Evolutionary conservation across 371 early-diverging fungal genomes (phyloP), one percentile per base, ranked within the genome.

Genomic region (Mortierella sp.): DNA sequence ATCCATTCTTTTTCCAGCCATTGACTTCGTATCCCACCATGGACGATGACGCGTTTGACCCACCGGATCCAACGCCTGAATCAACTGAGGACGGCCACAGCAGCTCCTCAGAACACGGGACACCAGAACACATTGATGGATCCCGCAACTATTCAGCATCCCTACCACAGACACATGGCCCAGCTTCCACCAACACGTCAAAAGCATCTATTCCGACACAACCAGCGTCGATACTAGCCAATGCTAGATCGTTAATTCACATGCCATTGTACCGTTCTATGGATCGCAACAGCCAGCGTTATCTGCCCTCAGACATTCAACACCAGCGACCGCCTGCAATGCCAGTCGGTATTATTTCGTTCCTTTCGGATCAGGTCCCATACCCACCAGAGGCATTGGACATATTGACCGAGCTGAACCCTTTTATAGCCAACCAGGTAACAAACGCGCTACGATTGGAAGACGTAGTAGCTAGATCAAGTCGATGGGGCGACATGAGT

Each of bases 1-100:
- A 87, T 54, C 88, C 88, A 0, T 86, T 87, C 57, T 69, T 69
- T 44, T 87, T 85, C 57, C 85, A 84, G 59, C 60, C 71, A 6
- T 45, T 71, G 22, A 39, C 55, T 3, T 79, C 84, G 0, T 70
- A 79, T 39, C 86, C 86, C 25, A 81, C 80, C 24, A 87, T 86
- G 56, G 88, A 89, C 39, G 87, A 89, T 40, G 86, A 86, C 24
- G 82, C 87, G 25, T 87, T 87, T 54, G 84, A 89, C 54, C 87
- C 89, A 10, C 80, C 77, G 10, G 85, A 87, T 22, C 80, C 85
- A 5, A 79, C 83, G 53, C 71, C 82, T 4, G 82, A 83, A 25
- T 81, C 80, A 17, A 57, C 65, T 21, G 77, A 78, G 25, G 65
- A 80, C 1, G 59, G 58, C 9, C 46, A 67, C 47, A 59, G 63